phyloP scores from a whole-genome alignment of 1,139 yeast genomes.

The Eremothecium gossypii region DNA sequence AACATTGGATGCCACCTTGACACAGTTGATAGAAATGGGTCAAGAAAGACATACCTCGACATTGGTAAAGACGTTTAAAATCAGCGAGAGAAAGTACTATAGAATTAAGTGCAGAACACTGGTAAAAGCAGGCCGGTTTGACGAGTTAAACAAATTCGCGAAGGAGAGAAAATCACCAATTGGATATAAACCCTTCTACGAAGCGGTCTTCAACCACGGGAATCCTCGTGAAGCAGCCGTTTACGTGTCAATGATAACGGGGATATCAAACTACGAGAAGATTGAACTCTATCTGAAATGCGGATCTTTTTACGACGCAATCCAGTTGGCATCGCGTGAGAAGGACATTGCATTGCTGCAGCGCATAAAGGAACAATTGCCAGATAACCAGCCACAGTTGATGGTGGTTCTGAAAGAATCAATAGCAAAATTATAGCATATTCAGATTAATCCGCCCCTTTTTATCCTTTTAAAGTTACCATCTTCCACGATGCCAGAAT shows the following conservation, averaged over 20 bases:
- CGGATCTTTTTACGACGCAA: constrained; percentile 20
- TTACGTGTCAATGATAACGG: constrained; percentile 21
- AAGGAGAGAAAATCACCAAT: constrained; percentile 54
- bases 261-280: constrained; percentile 19
- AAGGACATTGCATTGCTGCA: constrained; percentile 20
- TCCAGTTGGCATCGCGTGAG: constrained; percentile 23
- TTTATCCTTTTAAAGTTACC: constrained; percentile 32
- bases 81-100: constrained; percentile 58
- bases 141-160: constrained; percentile 45
- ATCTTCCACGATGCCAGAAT: constrained; percentile 40
- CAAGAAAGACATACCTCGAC: constrained; percentile 52
- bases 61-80: constrained; percentile 50
- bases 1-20: constrained; percentile 50
- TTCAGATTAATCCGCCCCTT: constrained; percentile 9
- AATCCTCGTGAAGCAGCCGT: constrained; percentile 23
- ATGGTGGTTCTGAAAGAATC: constrained; percentile 18
- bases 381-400: constrained; percentile 23
- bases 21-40: constrained; percentile 43
- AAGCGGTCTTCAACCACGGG: constrained; percentile 16
- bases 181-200: constrained; percentile 57
- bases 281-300: constrained; percentile 23
- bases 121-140: constrained; percentile 48
- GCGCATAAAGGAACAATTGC: constrained; percentile 17
- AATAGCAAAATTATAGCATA: constrained; percentile 13
- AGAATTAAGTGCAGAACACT: constrained; percentile 50